Evolutionary conservation across 2,329 filamentous ascomycete species (phyloP).

Genomic region (Fusarium sp.): DNA sequence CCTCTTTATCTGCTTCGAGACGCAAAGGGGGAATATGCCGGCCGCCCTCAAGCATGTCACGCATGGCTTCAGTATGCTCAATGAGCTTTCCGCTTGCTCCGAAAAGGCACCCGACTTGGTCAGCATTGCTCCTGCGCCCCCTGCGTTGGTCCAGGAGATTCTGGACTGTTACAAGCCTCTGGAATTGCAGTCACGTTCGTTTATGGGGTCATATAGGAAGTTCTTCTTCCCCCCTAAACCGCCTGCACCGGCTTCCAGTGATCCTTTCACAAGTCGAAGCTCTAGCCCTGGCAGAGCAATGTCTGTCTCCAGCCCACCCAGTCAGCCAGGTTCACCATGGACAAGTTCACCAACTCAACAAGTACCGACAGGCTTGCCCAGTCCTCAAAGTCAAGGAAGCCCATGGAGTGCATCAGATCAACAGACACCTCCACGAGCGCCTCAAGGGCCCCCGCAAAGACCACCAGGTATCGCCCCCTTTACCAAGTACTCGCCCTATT

Average conservation of each 20-base stretch:
- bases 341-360: slow-evolving; percentile 13
- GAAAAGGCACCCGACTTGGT: slow-evolving; percentile 50
- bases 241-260: slow-evolving; percentile 1
- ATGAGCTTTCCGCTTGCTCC: slow-evolving; percentile 51
- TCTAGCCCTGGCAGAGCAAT: slow-evolving; percentile 19
- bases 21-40: slow-evolving; percentile 52
- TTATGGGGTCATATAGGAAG: slow-evolving; percentile 51
- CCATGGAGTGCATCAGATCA: slow-evolving; percentile 37
- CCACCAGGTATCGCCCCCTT: slow-evolving; percentile 50
- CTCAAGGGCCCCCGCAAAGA: slow-evolving; percentile 28
- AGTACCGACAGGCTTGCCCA: slow-evolving; percentile 41
- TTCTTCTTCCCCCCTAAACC: slow-evolving; percentile 46
- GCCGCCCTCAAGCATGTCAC: slow-evolving; percentile 54
- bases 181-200: slow-evolving; percentile 52
- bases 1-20: slow-evolving; percentile 55
- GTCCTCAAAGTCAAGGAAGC: slow-evolving; percentile 49
- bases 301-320: slow-evolving; percentile 34
- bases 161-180: slow-evolving; percentile 53
- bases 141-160: slow-evolving; percentile 51
- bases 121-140: slow-evolving; percentile 51
- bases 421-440: slow-evolving; percentile 31
- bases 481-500: slow-evolving; percentile 52
- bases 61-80: slow-evolving; percentile 54
- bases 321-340: slow-evolving; percentile 44
- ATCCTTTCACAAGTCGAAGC: slow-evolving; percentile 1